Evolutionary conservation across 1,284 basidiomycete genomes (phyloP).

Genomic region (Naganishia sp.): DNA sequence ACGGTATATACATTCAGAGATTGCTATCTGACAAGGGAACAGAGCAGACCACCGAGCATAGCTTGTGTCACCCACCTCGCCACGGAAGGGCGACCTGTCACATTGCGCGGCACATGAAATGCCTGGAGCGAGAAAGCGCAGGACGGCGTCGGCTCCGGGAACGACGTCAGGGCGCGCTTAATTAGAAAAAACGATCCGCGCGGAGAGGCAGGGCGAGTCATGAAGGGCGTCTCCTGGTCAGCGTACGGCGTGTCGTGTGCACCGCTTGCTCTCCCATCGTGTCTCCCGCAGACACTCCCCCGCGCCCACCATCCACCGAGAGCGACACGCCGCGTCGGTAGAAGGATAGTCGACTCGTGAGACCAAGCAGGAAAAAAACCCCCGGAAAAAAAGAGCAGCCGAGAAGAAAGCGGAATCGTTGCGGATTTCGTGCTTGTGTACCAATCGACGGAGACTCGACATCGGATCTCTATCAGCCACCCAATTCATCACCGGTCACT

Average conservation of each 20-base stretch:
- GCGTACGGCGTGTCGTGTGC: background rate
- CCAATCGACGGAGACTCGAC: background rate
- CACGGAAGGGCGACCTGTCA: too few species aligned
- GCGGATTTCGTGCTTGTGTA: background rate
- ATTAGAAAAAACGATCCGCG: background rate
- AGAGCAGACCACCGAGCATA: too few species aligned
- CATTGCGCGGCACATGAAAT: background rate
- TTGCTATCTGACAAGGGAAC: too few species aligned
- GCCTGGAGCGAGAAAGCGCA: background rate
- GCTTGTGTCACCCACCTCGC: too few species aligned
- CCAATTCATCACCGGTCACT: background rate
- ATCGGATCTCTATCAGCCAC: background rate
- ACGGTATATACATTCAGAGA: too few species aligned
- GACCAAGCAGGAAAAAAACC: background rate
- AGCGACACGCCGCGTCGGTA: background rate
- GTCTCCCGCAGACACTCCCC: constrained; percentile 18
- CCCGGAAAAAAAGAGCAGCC: constrained; percentile 6
- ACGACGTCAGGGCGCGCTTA: constrained; percentile 18
- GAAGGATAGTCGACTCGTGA: background rate
- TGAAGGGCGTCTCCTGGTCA: background rate
- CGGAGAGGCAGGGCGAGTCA: background rate
- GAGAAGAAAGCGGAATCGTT: background rate
- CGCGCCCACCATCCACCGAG: background rate
- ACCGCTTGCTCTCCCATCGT: background rate
- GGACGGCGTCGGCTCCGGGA: background rate